phyloP scores from a whole-genome alignment of 2,329 filamentous ascomycete genomes.

The Blastomyces parvus region DNA sequence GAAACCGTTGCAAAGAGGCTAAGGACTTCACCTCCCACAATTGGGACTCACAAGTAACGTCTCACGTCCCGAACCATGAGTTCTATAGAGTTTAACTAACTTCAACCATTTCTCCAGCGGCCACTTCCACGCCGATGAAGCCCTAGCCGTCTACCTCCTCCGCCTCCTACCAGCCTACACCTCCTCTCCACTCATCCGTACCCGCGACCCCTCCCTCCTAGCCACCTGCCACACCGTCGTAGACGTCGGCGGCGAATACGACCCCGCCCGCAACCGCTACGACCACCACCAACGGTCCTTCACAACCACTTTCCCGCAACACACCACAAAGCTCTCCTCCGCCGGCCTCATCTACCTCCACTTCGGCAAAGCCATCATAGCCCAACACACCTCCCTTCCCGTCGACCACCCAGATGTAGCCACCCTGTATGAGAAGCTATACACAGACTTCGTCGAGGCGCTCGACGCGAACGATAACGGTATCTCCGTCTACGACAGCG shows the following conservation, averaged over 20 bases:
- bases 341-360: conserved; percentile 94
- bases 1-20: conserved; percentile 68
- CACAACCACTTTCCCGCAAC: conserved; percentile 70
- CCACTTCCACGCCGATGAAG: conserved; percentile 98
- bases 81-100: not conserved
- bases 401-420: conserved; percentile 58
- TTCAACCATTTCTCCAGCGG: conserved; percentile 43
- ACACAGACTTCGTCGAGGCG: conserved; percentile 87
- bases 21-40: conserved; percentile 63
- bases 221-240: conserved; percentile 86
- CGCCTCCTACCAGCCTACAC: conserved; percentile 75
- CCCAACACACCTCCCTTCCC: conserved; percentile 51
- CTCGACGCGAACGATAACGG: conserved; percentile 98
- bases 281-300: conserved; percentile 98
- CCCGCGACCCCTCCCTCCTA: conserved; percentile 70
- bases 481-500: conserved; percentile 69
- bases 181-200: conserved; percentile 66
- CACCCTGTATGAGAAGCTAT: conserved; percentile 77
- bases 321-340: conserved; percentile 80
- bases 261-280: conserved; percentile 65
- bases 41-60: conserved; percentile 76
- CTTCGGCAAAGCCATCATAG: conserved; percentile 78
- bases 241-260: conserved; percentile 94
- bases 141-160: conserved; percentile 91
- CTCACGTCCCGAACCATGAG: not conserved